Base-by-base conservation (phyloP, 106 monocot species). In the Acorus gramineus region DNA sequence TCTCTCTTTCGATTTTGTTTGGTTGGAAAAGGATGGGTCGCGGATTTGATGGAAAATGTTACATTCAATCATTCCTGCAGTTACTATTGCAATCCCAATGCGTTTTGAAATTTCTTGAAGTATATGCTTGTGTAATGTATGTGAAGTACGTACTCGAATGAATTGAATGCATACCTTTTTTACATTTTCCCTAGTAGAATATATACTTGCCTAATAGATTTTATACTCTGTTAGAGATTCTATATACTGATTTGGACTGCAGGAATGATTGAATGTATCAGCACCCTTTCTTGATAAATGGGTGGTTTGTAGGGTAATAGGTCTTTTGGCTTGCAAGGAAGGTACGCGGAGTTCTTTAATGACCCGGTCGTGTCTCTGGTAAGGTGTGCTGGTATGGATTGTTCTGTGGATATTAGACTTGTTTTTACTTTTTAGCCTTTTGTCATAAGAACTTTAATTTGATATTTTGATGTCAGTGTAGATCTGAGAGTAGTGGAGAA, bases 321-420 rank as follows among this genome's bases (percentile, higher is more conserved):
- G 54, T 65, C 42, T 66, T 89, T 78, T 74, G 48, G 57, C 57
- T 69, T 79, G 59, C 52, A 80, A 76, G 89, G 89, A 54, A 79
- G 93, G 84, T 94, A 94, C 57, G 49, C 64, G 60, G 89, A 86
- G 65, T 81, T 86, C 64, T 89, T 77, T 74, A 84, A 89, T 64
- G 74, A 94, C 48, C 93, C 86, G 56, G 83, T 68, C 8, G 56
- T 84, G 50, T 49, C 59, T 58, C 64, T 93, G 64, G 14, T 86
- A 63, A 94, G 89, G 93, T 87, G 42, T 59, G 55, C 28, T 55
- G 12, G 47, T 13, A 46, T 14, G 14, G 12, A 47, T 55, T 14
- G 53, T 14, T 28, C 44, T 61, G 3, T 50, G 4, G 49, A 50
- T 63, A 5, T n/a, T 43, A 8, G 14, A 56, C 3, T 14, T 4